These are phyloP conservation scores for Domatiomyces catenatus DNA, from an alignment of 2,329 filamentous ascomycete genomes.

Conservation along the genomic window DNA sequence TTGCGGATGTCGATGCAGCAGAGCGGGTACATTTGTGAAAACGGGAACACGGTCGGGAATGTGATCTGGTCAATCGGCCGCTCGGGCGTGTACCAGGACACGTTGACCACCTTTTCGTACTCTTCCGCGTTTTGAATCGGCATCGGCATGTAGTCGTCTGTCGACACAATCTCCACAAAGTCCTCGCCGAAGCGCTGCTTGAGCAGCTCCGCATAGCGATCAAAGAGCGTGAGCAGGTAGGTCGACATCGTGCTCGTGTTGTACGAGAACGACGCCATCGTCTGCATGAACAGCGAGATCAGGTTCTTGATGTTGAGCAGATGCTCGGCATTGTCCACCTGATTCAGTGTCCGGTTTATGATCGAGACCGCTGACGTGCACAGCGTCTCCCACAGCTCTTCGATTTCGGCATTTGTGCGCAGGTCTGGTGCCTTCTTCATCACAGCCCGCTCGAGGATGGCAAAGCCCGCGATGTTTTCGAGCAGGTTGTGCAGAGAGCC, in stretches of 20 bases:
- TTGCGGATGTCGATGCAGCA: constrained; percentile 98
- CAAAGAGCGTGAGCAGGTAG: constrained; percentile 76
- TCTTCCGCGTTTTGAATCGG: constrained; percentile 79
- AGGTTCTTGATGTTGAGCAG: constrained; percentile 90
- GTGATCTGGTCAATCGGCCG: constrained; percentile 59
- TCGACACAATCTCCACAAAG: constrained; percentile 81
- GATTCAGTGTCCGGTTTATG: constrained; percentile 61
- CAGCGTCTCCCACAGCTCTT: constrained; percentile 97
- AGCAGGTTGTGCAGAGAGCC: constrained; percentile 75
- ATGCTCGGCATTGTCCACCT: constrained; percentile 74
- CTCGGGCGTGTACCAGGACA: constrained; percentile 89
- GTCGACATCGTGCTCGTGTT: constrained; percentile 66
- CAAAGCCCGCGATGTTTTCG: constrained; percentile 89
- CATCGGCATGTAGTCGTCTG: constrained; percentile 99
- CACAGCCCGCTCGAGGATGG: constrained; percentile 88
- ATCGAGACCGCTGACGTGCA: constrained; percentile 72
- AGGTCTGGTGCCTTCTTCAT: constrained; percentile 75
- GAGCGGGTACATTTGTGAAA: constrained; percentile 96
- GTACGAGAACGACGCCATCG: constrained; percentile 96
- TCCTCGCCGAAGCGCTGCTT: constrained; percentile 88
- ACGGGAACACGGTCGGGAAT: constrained; percentile 91
- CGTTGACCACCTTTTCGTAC: constrained; percentile 88
- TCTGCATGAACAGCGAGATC: constrained; percentile 88
- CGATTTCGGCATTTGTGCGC: constrained; percentile 73
- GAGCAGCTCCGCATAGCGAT: constrained; percentile 82